Base-by-base conservation (phyloP, 108 stramenopile species). In the Cyclotella sp. region DNA sequence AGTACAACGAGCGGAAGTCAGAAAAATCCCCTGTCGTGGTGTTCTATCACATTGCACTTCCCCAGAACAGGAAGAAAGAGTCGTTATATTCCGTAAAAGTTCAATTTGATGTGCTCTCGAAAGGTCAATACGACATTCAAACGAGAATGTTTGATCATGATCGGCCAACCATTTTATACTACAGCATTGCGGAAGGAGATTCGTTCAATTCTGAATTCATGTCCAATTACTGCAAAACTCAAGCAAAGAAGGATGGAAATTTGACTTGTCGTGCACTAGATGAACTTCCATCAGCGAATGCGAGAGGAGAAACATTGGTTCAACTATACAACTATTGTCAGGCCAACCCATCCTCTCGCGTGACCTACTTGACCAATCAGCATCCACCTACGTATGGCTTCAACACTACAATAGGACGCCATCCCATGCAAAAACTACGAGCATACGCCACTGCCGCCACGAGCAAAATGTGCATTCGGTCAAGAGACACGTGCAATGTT, bases 381-480 rank as follows among this genome's bases (percentile, higher is more conserved):
- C 74, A 75, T 46, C 81, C 81, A 45, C 19, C 26, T 22, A 29
- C 27, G 12, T 45, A 71, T 21, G 81, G 68, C 14, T 51, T 49
- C 14, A 82, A 82, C 12, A 39, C 41, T 24, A 75, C 81, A 49
- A 34, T 2, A 34, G 81, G 63, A 61, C 41, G 57, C 29, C 39
- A 66, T 55, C 30, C 69, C 39, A 55, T 72, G 54, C 81, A 82
- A 75, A 82, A 82, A 67, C 69, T 75, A 15, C 68, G 81, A 39
- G 70, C 81, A 58, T 82, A 67, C 39, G 71, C 81, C 8, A 75
- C 81, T 57, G 81, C 81, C n/a, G 69, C 58, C 8, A 82, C 81
- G 29, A 82, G 81, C 63, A 75, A 82, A 60, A 82, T 82, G 81
- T 82, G 81, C 26, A 63, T 82, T 14, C 74, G 74, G 71, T 75